These are phyloP conservation scores for Cladosporium sp. DNA, from an alignment of 2,329 filamentous ascomycete genomes.

Conservation along the genomic window DNA sequence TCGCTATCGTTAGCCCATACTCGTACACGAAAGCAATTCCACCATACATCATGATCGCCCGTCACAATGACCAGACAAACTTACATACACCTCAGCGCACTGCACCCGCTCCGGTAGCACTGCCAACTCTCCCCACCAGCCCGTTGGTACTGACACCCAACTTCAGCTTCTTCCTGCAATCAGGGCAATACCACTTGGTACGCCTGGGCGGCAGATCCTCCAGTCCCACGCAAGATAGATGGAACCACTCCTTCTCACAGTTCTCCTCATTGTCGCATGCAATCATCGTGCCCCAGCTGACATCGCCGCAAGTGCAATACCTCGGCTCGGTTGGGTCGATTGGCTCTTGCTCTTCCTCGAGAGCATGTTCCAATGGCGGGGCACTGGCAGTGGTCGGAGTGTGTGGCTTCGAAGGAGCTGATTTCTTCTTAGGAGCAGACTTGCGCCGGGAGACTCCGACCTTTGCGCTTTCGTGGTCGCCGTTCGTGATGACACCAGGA, in stretches of 20 bases:
- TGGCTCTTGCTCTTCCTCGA: conserved; percentile 41
- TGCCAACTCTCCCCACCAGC: conserved; percentile 7
- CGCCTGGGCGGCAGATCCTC: conserved; percentile 68
- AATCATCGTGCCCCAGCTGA: conserved; percentile 83
- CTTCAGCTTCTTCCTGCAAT: conserved; percentile 61
- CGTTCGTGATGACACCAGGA: conserved; percentile 65
- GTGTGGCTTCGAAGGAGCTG: conserved; percentile 24
- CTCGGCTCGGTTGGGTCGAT: conserved; percentile 74
- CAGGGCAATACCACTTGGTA: conserved; percentile 82
- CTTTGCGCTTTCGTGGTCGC: conserved; percentile 59
- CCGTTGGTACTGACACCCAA: conserved; percentile 24
- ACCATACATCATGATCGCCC: background rate
- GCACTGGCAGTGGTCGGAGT: conserved; percentile 9
- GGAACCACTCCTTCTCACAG: conserved; percentile 84
- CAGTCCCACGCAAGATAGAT: conserved; percentile 74
- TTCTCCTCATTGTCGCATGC: conserved; percentile 75
- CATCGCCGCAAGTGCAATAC: conserved; percentile 77
- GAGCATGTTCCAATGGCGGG: background rate
- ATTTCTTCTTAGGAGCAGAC: conserved; percentile 67
- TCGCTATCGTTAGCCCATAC: background rate
- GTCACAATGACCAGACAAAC: background rate
- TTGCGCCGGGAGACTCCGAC: conserved; percentile 72
- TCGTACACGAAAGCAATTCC: background rate
- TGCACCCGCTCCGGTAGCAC: conserved; percentile 9
- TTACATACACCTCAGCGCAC: background rate